Conservation (phyloP, 805 yeast species). For the Saturnispora serradocipensis region DNA sequence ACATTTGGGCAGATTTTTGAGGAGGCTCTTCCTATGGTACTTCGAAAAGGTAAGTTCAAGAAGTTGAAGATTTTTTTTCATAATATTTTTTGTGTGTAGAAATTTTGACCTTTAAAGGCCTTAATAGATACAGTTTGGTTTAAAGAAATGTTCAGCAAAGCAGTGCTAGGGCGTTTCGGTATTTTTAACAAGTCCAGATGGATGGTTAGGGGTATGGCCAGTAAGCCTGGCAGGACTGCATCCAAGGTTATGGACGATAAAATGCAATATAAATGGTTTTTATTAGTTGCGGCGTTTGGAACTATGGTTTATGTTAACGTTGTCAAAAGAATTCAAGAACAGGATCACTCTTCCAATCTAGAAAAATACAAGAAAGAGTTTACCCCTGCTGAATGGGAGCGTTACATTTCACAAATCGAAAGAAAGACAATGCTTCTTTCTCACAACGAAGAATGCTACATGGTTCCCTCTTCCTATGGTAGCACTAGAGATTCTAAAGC, state of each 20-base stretch:
- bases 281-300: conserved; percentile 35
- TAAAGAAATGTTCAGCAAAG: neutral
- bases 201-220: neutral
- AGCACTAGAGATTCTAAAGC: conserved; percentile 9
- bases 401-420: conserved; percentile 28
- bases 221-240: neutral
- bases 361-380: conserved; percentile 32
- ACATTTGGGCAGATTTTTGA: conserved; percentile 41
- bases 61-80: neutral
- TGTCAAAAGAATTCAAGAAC: conserved; percentile 24
- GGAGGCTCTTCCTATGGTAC: neutral
- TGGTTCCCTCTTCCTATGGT: conserved; percentile 22
- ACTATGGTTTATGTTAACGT: conserved; percentile 31
- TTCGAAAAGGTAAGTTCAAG: neutral
- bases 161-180: neutral
- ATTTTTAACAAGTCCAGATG: neutral
- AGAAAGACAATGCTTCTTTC: conserved; percentile 25
- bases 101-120: neutral
- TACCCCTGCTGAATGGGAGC: conserved; percentile 40
- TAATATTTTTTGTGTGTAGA: neutral
- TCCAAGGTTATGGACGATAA: conserved; percentile 11
- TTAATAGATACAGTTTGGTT: no score
- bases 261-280: conserved; percentile 14
- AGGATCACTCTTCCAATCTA: conserved; percentile 24
- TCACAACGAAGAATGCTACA: conserved; percentile 20